Evolutionary conservation across 108 stramenopile genomes (phyloP).

Genomic region (Phaeodactylum tricornutum): DNA sequence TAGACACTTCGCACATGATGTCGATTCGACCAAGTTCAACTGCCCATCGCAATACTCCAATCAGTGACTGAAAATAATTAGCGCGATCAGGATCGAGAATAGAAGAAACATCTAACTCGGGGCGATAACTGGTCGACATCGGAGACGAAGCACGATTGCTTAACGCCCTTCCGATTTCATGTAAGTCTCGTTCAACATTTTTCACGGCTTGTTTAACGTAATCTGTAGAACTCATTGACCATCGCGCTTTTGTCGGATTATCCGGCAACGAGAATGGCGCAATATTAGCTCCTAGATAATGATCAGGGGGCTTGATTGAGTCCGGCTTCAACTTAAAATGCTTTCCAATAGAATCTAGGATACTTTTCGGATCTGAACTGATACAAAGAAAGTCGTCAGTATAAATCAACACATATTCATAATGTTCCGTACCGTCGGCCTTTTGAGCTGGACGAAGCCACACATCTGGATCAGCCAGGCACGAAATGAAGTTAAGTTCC

Average conservation of each 20-base stretch:
- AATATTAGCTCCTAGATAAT: slow-evolving; percentile 19
- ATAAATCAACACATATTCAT: slow-evolving; percentile 24
- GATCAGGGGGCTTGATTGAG: slow-evolving; percentile 10
- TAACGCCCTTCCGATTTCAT: slow-evolving; percentile 8
- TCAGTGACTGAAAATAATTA: slow-evolving; percentile 18
- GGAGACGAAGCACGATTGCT: slow-evolving; percentile 12
- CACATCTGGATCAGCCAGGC: slow-evolving; percentile 19
- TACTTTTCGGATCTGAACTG: not conserved
- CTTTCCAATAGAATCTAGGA: slow-evolving; percentile 6
- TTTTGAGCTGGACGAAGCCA: slow-evolving; percentile 13
- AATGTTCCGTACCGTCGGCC: slow-evolving; percentile 14
- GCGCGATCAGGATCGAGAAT: slow-evolving; percentile 3
- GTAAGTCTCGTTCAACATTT: slow-evolving; percentile 10
- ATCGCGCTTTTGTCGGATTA: not conserved
- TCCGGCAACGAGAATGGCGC: slow-evolving; percentile 1
- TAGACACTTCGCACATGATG: slow-evolving; percentile 17
- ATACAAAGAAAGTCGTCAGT: slow-evolving; percentile 20
- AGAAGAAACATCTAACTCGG: slow-evolving; percentile 12
- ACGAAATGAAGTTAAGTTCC: slow-evolving; percentile 4
- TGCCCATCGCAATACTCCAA: slow-evolving; percentile 37
- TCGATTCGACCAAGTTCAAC: slow-evolving; percentile 37
- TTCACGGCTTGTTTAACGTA: slow-evolving; percentile 20
- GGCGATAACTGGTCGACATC: slow-evolving; percentile 10
- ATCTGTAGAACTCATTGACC: slow-evolving; percentile 11
- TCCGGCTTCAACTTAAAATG: slow-evolving; percentile 16